Base-by-base conservation (phyloP, 2,329 filamentous ascomycete genomes). In the Chaetomium globosum region DNA sequence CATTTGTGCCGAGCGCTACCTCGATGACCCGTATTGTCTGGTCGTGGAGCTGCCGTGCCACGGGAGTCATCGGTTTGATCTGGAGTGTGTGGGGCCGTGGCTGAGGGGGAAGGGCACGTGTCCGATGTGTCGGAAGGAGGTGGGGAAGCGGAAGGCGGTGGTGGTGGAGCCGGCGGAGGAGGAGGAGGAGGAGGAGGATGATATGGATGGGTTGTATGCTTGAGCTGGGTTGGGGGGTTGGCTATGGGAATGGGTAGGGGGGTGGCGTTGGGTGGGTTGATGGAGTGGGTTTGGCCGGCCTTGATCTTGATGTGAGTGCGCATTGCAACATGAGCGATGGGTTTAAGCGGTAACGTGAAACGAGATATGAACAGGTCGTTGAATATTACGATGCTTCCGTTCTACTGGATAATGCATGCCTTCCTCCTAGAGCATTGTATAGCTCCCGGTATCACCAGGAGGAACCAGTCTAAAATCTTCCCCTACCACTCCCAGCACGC, bases 21-120 rank as follows among this genome's bases (percentile, higher is more conserved):
- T 87, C 55, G 85, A 89, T 71, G 87, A 89, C 71, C 77, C 79
- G 70, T 88, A 85, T 73, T 84, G 82, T 63, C 78, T 89, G 1
- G 86, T 89, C 13, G 87, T 89, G 31, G 82, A 87, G 78, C 79
- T 89, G 72, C 86, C 86, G 49, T 89, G 87, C 73, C 79, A 86
- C 71, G 80, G 79, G 36, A 77, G 75, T 49, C 87, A 89, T 74
- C 77, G 77, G 58, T 89, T 87, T 73, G 87, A 89, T 71, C 75
- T 89, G n/a, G 87, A 89, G 77, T 89, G 87, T 71, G 85, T 89
- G 1, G 84, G 82, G 3, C 87, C 87, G 7, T 89, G 87, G 87
- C 74, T 89, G 73, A 78, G 82, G 74, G 82, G 84, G 71, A 87
- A 89, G 75, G 87, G 87, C 46, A 87, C 81, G 36, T 89, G 87